Evolutionary conservation across 2,329 filamentous ascomycete genomes (phyloP), one percentile per base, ranked within the genome.

Genomic region (Aspergillus sp.): DNA sequence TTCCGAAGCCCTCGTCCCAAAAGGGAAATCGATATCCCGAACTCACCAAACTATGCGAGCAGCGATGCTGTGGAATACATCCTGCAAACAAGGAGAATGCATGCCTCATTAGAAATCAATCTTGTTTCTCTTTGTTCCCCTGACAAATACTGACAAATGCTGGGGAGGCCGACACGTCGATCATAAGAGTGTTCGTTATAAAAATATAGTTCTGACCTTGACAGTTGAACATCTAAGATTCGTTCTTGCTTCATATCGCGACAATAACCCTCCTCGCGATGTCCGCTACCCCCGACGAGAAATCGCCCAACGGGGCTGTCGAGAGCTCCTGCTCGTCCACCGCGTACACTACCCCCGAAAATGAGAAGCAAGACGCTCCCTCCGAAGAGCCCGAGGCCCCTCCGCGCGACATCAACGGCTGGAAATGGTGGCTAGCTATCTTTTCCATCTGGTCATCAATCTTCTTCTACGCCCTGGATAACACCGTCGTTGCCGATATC

Each of bases 401-500:
- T 13, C 45, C 45, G n/a, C 30, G 45, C 11, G 45, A 48, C 9
- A 48, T 48, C 45, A 3, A 36, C 45, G 45, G 45, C 9, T 48
- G 45, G 45, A 48, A 48, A 36, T 38, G 32, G 34, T 36, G 49
- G 30, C 7, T 45, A 11, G 20, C 43, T 2, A 32, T 54, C 6
- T 5, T 39, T 15, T 47, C 30, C 26, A 48, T 47, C 12, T 30
- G 42, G 48, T 48, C 53, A 9, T 26, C 48, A 12, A 48, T 44
- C 30, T 57, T 60, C 11, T 39, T 60, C 24, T 60, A 55, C 38
- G 50, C 58, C 22, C 58, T 60, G 4, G 58, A 60, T 15, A 60
- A 60, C 12, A 60, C 58, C n/a, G 57, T 60, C 43, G 55, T 57
- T 34, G 58, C 58, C 24, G 51, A 60, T 15, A 55, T 60, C 26